phyloP scores from a whole-genome alignment of 495 filamentous ascomycete species.

The Talaromyces stipitatus region DNA sequence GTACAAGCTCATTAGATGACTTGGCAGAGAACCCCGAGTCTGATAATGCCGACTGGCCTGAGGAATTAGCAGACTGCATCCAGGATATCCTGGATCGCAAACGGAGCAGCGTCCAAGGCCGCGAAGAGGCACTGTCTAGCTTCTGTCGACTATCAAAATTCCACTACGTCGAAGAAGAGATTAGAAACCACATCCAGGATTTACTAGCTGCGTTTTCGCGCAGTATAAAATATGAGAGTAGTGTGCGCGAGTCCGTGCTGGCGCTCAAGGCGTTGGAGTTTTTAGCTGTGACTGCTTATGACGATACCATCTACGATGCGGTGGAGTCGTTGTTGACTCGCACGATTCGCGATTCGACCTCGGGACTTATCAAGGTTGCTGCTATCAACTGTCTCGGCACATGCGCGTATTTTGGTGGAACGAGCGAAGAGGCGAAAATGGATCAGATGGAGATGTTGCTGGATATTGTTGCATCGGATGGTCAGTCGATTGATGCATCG shows the following conservation, averaged over 20 bases:
- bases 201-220: constrained; percentile 65
- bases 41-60: constrained; percentile 52
- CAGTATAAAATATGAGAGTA: constrained; percentile 63
- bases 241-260: constrained; percentile 62
- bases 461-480: constrained; percentile 82
- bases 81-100: constrained; percentile 82
- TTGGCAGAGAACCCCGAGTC: constrained; percentile 47
- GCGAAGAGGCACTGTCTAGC: constrained; percentile 61
- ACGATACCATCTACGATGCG: constrained; percentile 61
- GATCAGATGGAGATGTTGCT: constrained; percentile 78
- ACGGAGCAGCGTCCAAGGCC: constrained; percentile 68
- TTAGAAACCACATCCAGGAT: constrained; percentile 51
- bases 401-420: constrained; percentile 72
- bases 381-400: constrained; percentile 70
- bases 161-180: constrained; percentile 63
- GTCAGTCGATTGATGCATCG: constrained; percentile 60
- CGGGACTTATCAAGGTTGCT: constrained; percentile 56
- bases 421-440: constrained; percentile 57
- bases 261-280: constrained; percentile 71
- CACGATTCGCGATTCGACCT: constrained; percentile 62
- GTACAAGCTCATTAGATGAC: constrained; percentile 51
- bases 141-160: constrained; percentile 68
- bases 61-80: constrained; percentile 63
- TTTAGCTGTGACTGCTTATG: constrained; percentile 64
- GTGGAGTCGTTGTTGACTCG: constrained; percentile 58